Evolutionary conservation across 2,329 filamentous ascomycete genomes (phyloP), one percentile per base, ranked within the genome.

Genomic region (Ophiocordyceps polyrhachis-furcata): DNA sequence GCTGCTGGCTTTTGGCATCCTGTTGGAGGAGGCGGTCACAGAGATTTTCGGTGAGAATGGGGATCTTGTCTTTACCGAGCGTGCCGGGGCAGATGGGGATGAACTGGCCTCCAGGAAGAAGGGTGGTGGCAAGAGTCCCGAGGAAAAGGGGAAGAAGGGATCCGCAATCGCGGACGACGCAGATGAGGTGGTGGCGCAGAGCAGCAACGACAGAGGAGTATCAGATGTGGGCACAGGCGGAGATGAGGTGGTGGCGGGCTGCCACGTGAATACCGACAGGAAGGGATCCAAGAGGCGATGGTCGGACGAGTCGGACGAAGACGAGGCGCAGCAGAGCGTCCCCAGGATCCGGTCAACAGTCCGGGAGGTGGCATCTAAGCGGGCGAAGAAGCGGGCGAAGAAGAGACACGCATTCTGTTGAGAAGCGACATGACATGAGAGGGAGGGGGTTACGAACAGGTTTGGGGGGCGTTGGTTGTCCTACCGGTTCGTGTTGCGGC

Each of bases 41-140:
- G 73, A 78, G 42, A 58, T 68, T 6, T 62, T 88, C 19, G 82
- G 81, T 5, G 63, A 68, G 45, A 72, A 67, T 13, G 83, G 83
- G 20, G 79, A 86, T 58, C 58, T 85, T 42, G 79, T 81, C 1
- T 81, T 89, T 54, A 76, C 79, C 0, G 81, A 87, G 56, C 71
- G 67, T 5, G 57, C 17, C n/a, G 41, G 19, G 60, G 53, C 20
- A 44, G 49, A 52, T 42, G 50, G 54, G 21, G 45, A 43, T 4
- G 31, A 15, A 2, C 15, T 15, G 9, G 9, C 25, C 9, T 28
- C 25, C 8, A 11, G 9, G 8, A 11, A 28, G 6, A 11, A 28
- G 25, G 9, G 8, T 5, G 9, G 25, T 2, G 7, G 25, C 31
- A 32, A 32, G 31, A 15, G 9, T 5, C 5, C 13, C 12, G 3